A percentile compares a stretch with the other conserved stretches of the same genome.
phyloP scores from a whole-genome alignment of 1,139 yeast genomes.

The Candida smagusa region DNA sequence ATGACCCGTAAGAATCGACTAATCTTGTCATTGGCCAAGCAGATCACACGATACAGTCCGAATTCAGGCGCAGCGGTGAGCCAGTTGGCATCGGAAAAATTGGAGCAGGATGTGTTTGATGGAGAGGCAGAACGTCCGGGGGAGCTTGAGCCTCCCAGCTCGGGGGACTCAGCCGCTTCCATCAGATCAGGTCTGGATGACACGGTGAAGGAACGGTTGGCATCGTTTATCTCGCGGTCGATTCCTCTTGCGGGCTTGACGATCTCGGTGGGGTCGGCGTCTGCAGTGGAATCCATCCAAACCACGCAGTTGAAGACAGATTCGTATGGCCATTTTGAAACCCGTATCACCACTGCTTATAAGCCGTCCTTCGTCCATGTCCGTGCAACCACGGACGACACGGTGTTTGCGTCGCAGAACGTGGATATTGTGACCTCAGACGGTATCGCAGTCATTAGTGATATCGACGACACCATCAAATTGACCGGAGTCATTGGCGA shows the following conservation, averaged over 20 bases:
- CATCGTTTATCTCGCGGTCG: constrained; percentile 58
- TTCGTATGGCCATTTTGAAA: constrained; percentile 55
- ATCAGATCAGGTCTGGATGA: constrained; percentile 16
- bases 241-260: constrained; percentile 52
- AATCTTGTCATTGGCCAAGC: constrained; percentile 65
- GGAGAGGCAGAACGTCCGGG: constrained; percentile 6
- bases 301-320: constrained; percentile 45
- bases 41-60: constrained; percentile 49
- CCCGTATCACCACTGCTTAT: constrained; percentile 48
- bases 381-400: constrained; percentile 40
- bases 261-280: constrained; percentile 42
- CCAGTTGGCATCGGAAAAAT: constrained; percentile 28
- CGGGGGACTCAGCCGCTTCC: constrained; percentile 7
- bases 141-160: constrained; percentile 3
- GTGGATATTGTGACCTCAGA: constrained; percentile 36
- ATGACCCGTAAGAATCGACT: constrained; percentile 69
- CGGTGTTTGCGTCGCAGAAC: constrained; percentile 45
- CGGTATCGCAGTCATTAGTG: constrained; percentile 80
- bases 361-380: constrained; percentile 51
- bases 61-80: constrained; percentile 25
- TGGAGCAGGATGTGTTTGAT: constrained; percentile 25
- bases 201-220: constrained; percentile 51
- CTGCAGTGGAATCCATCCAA: constrained; percentile 22
- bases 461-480: constrained; percentile 92
- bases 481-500: constrained; percentile 88